These are phyloP conservation scores for Centrapalus pauciflorus DNA, from an alignment of 129 eudicot species.

Conservation along the genomic window DNA sequence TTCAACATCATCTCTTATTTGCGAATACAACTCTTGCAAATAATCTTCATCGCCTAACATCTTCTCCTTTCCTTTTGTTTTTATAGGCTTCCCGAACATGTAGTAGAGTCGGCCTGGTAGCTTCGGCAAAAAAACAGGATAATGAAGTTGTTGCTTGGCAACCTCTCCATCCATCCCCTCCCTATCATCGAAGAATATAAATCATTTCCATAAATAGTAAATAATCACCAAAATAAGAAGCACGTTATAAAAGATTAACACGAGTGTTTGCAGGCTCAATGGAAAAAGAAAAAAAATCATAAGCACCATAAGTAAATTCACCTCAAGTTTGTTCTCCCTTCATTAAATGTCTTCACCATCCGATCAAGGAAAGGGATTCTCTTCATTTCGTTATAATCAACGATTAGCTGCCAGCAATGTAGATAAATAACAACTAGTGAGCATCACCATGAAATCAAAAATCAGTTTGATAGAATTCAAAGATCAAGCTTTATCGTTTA, in stretches of 20 bases:
- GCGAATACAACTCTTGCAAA: conserved; percentile 21
- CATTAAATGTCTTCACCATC: conserved; percentile 8
- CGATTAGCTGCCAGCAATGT: conserved; percentile 15
- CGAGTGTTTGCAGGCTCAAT: too few relatives aligned
- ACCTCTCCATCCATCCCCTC: conserved; percentile 21
- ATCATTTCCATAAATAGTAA: too few relatives aligned
- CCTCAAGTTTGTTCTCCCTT: conserved; percentile 29
- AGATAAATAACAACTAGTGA: conserved; percentile 14
- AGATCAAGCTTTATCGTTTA: not conserved
- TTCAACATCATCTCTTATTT: conserved; percentile 37
- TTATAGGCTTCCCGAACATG: conserved; percentile 48
- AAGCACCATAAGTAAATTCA: conserved; percentile 19
- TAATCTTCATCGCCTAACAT: conserved; percentile 18
- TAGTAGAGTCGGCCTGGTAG: conserved; percentile 50
- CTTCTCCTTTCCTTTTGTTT: conserved; percentile 31
- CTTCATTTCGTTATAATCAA: conserved; percentile 28
- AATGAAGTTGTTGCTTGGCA: conserved; percentile 23
- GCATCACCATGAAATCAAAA: not conserved
- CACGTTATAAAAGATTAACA: too few relatives aligned
- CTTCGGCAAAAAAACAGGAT: conserved; percentile 35
- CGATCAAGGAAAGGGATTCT: conserved; percentile 15
- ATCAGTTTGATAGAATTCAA: not conserved
- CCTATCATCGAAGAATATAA: conserved; percentile 6
- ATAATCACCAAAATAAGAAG: too few relatives aligned
- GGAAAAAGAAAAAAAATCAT: too few relatives aligned